Conservation (phyloP, 768 basidiomycete genomes). For the Lyophyllum semitale region DNA sequence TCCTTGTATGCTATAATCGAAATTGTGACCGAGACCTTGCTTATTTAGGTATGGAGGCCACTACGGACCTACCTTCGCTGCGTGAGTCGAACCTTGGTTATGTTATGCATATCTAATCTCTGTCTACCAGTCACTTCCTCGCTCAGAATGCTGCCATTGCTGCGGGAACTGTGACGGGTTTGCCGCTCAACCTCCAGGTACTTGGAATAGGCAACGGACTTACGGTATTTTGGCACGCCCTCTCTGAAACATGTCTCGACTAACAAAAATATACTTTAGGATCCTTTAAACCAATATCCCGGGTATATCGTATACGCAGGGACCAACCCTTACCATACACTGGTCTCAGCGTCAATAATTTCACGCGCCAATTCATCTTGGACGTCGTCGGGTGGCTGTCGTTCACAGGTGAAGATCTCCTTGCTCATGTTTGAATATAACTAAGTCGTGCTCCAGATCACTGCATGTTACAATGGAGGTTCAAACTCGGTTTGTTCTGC, state of each 20-base stretch:
- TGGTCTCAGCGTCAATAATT: conserved; percentile 47
- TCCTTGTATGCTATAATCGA: neutral
- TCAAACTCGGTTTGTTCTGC: conserved; percentile 51
- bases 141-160: conserved; percentile 60
- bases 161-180: conserved; percentile 42
- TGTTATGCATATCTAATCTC: neutral
- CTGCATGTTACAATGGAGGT: conserved; percentile 49
- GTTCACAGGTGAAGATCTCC: conserved; percentile 38
- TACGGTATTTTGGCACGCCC: conserved; percentile 41
- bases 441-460: conserved; percentile 39
- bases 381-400: conserved; percentile 47
- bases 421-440: neutral
- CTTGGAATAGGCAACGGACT: conserved; percentile 67
- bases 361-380: conserved; percentile 43
- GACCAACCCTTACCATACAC: conserved; percentile 56
- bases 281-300: conserved; percentile 55
- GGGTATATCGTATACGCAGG: conserved; percentile 58
- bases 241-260: neutral
- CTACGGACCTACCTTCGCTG: conserved; percentile 69
- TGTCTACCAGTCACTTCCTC: conserved; percentile 46
- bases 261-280: conserved; percentile 20
- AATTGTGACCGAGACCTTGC: neutral
- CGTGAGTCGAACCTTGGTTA: conserved; percentile 27
- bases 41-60: conserved; percentile 64
- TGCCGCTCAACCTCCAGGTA: conserved; percentile 57